A percentile compares a stretch with the other conserved stretches of the same genome.
Evolutionary conservation across 2,329 filamentous ascomycete genomes (phyloP).

Genomic region (Aspergillus pseudoglaucus): DNA sequence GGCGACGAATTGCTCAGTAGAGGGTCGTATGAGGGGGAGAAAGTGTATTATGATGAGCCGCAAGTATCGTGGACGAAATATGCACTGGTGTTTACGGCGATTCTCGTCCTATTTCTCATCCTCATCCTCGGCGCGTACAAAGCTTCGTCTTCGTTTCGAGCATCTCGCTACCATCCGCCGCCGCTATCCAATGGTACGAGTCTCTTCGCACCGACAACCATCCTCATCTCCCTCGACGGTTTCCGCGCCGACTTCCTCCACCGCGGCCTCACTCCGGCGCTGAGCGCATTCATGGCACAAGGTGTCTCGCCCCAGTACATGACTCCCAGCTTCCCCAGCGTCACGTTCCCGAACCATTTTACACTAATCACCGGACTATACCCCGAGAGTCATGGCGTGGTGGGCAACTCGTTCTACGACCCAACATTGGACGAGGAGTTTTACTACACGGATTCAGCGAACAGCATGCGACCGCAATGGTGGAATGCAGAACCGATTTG

Average conservation of each 20-base stretch:
- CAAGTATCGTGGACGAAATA: slow-evolving; percentile 26
- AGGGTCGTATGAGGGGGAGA: slow-evolving; percentile 8
- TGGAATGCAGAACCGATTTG: slow-evolving; percentile 93
- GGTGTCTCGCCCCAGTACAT: slow-evolving; percentile 90
- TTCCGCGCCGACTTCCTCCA: slow-evolving; percentile 91
- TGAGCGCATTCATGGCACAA: slow-evolving; percentile 70
- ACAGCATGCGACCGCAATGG: slow-evolving; percentile 81
- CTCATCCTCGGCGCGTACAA: slow-evolving; percentile 53
- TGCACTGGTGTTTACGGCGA: slow-evolving; percentile 37
- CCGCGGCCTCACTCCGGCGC: slow-evolving; percentile 72
- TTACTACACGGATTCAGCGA: slow-evolving; percentile 70
- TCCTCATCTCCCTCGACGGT: slow-evolving; percentile 89
- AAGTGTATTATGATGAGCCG: slow-evolving; percentile 11
- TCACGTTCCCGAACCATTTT: slow-evolving; percentile 96
- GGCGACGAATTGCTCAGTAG: slow-evolving; percentile 40
- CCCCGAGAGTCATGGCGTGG: slow-evolving; percentile 85
- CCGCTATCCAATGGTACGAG: slow-evolving; percentile 72
- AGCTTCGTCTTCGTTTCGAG: slow-evolving; percentile 40
- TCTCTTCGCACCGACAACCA: slow-evolving; percentile 82
- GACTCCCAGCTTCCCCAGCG: slow-evolving; percentile 87
- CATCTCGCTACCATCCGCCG: slow-evolving; percentile 15
- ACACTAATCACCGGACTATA: slow-evolving; percentile 88
- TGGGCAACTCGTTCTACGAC: slow-evolving; percentile 95
- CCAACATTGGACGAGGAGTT: slow-evolving; percentile 70
- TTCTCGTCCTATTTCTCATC: slow-evolving; percentile 49